Conservation (phyloP, 305 asterid genomes). For the Fraxinus latifolia region DNA sequence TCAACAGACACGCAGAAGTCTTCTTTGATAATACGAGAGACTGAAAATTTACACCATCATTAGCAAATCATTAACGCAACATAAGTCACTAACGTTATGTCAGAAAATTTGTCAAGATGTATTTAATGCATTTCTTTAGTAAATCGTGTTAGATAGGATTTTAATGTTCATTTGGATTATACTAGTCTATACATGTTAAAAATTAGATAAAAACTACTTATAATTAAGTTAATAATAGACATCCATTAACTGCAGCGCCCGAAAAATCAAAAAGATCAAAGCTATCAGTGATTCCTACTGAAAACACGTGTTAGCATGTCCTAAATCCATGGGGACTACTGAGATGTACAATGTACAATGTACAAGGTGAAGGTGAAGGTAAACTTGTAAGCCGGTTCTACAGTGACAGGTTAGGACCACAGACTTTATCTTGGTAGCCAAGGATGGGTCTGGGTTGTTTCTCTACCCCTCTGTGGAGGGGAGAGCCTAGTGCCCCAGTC, state of each 20-base stretch:
- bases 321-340: neutral
- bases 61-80: slow-evolving; percentile 23
- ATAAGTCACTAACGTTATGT: neutral
- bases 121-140: neutral
- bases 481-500: neutral
- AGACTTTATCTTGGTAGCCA: neutral
- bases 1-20: slow-evolving; percentile 66
- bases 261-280: neutral
- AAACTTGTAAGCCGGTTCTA: neutral
- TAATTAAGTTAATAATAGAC: neutral
- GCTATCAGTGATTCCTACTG: neutral
- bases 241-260: neutral
- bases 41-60: slow-evolving; percentile 30
- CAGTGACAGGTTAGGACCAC: neutral
- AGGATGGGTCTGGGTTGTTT: neutral
- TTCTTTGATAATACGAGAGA: slow-evolving; percentile 48
- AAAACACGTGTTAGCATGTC: neutral
- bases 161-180: neutral
- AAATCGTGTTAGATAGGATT: neutral
- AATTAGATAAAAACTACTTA: neutral
- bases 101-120: neutral
- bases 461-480: neutral
- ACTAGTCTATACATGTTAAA: neutral
- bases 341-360: neutral
- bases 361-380: neutral